Evolutionary conservation across 2,329 filamentous ascomycete genomes (phyloP), one percentile per base, ranked within the genome.

Genomic region (Rutstroemia sydowiana): DNA sequence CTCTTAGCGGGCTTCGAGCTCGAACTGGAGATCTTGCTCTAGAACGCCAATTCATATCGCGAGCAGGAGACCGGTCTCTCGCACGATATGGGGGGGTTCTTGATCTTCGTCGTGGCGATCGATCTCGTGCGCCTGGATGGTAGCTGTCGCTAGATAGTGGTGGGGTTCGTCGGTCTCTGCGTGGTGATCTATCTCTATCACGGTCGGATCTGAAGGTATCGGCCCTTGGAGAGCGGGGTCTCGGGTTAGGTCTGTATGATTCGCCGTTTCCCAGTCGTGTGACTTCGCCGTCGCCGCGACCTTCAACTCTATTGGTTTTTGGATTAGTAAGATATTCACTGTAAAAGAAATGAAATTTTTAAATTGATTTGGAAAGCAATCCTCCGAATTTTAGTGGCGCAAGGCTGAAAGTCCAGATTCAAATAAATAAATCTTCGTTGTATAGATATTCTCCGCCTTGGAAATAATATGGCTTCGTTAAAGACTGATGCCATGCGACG

Each of bases 1-100:
- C 55, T 57, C 57, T 55, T 31, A 51, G 55, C 44, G 70, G 71
- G 32, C 71, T 71, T 52, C 71, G 67, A 23, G 56, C 49, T 43
- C 57, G 52, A 36, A 57, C 52, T 16, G 57, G 60, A 18, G 61
- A 61, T 51, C 63, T 57, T 34, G 61, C 53, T 57, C 64, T 62
- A 21, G 55, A 52, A 28, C 64, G 60, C 55, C 61, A 62, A 21
- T 28, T 51, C 48, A 51, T 51, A 48, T 46, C 34, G 44, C 61
- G 59, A 56, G 59, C 52, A 28, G 57, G 54, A 34, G 63, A 61
- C n/a, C 64, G 57, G 40, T 65, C 63, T 58, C 64, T 57, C 26
- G 41, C 23, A 36, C 63, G 58, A 40, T 55, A 58, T 48, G 57
- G 57, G 36, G 63, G 60, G 14, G 61, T 61, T 57, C 64, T 64